These are phyloP conservation scores for Diaporthe sp. DNA, from an alignment of 2,329 filamentous ascomycete species.

Conservation along the genomic window DNA sequence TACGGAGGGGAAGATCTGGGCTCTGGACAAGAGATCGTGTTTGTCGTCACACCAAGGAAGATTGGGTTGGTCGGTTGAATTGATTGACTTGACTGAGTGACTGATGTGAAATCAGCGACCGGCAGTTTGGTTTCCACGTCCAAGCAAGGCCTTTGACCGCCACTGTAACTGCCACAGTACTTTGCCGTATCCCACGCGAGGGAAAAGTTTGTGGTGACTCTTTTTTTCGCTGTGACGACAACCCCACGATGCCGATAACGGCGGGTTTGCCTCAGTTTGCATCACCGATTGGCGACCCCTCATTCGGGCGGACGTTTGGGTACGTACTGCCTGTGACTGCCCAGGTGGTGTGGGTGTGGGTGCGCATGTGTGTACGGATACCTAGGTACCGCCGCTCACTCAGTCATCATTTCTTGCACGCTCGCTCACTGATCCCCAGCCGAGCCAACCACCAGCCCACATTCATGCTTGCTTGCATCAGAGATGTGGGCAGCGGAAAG, in stretches of 20 bases:
- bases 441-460: not conserved
- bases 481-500: not conserved
- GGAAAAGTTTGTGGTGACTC: constrained; percentile 24
- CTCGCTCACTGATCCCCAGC: not conserved
- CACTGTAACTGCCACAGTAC: constrained; percentile 6
- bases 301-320: not conserved
- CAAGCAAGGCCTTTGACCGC: constrained; percentile 29
- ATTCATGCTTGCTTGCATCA: constrained; percentile 27
- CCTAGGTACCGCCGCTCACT: not conserved
- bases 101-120: not conserved
- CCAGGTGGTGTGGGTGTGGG: not conserved
- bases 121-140: constrained; percentile 17
- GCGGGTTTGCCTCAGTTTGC: constrained; percentile 28
- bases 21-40: constrained; percentile 25
- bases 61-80: constrained; percentile 8
- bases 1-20: constrained; percentile 19
- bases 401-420: constrained; percentile 9
- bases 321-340: not conserved
- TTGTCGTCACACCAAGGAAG: constrained; percentile 24
- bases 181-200: not conserved
- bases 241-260: constrained; percentile 34
- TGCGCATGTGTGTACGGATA: not conserved
- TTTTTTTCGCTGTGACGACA: constrained; percentile 18
- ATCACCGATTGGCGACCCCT: constrained; percentile 30
- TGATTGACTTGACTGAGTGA: not conserved